Evolutionary conservation across 352 stramenopile species (phyloP), one percentile per base, ranked within the genome.

Genomic region (Phytopythium mirpurense): DNA sequence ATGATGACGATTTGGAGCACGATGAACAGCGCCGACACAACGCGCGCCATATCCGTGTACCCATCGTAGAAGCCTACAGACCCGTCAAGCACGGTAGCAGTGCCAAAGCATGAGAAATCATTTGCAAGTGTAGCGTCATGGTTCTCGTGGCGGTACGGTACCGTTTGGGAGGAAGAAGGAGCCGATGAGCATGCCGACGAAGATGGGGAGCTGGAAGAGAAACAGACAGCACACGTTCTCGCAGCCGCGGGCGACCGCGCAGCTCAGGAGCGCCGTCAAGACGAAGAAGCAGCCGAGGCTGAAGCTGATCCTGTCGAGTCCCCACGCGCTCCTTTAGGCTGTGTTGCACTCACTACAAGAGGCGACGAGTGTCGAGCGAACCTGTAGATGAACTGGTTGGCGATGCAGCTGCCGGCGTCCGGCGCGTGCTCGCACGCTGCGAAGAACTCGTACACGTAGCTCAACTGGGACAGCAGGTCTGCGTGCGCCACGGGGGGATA

Each of bases 1-100:
- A 91, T 87, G 62, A 91, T 91, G 62, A 89, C 56, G 57, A 91
- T 85, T 65, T 91, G 81, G 27, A 91, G 51, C 38, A 89, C 72
- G 46, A 89, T 78, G 53, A 91, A 91, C 12, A 72, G 57, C 2
- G 72, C 70, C 34, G 78, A 89, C 8, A 70, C 60, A 31, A 91
- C 57, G 5, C 78, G 78, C 7, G 78, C 76, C 27, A 91, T 49
- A 43, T 76, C 74, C 14, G 70, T 70, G 50, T 88, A 91, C 15
- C 65, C 68, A 12, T 86, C 67, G 45, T 88, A 91, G 56, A 89
- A 89, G 4, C 56, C 81, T 89, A 53, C 15, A 14, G 38, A 5
- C 0, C 40, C 9, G 3, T 21, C 43, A 26, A 41, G n/a, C n/a
- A n/a, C n/a, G n/a, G n/a, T 12, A 16, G 27, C 19, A n/a, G 0